phyloP scores from a whole-genome alignment of 768 basidiomycete genomes.

The Russula emetica region DNA sequence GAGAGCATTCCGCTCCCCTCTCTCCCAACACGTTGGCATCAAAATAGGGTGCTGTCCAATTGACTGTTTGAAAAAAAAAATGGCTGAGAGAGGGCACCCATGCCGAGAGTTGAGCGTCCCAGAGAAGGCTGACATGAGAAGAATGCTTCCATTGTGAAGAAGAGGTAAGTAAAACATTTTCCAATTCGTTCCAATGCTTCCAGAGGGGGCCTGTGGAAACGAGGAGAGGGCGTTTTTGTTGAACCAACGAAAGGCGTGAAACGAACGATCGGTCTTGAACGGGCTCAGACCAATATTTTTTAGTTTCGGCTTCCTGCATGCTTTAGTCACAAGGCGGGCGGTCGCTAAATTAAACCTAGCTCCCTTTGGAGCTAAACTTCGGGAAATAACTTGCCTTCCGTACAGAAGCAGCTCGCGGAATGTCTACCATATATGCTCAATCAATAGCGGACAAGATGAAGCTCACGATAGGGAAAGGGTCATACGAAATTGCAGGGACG shows the following conservation, averaged over 20 bases:
- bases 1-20: background rate
- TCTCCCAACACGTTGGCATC: background rate
- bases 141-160: background rate
- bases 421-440: background rate
- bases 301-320: background rate
- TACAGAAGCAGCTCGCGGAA: background rate
- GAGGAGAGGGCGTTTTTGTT: background rate
- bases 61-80: background rate
- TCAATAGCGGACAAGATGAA: background rate
- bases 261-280: slow-evolving; percentile 19
- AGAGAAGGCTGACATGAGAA: slow-evolving; percentile 13
- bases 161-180: background rate
- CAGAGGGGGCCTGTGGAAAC: background rate
- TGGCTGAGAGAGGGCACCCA: background rate
- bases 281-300: background rate
- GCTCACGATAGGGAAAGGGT: background rate
- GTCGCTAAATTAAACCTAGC: slow-evolving; percentile 4
- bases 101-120: background rate
- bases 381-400: background rate
- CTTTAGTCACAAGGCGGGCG: slow-evolving; percentile 1
- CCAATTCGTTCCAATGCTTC: background rate
- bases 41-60: background rate
- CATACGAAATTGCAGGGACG: background rate
- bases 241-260: background rate
- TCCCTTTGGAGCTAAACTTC: background rate